These are phyloP conservation scores for Coix lacrymajobi DNA, from an alignment of 176 grass and related monocot genomes.

Conservation along the genomic window DNA sequence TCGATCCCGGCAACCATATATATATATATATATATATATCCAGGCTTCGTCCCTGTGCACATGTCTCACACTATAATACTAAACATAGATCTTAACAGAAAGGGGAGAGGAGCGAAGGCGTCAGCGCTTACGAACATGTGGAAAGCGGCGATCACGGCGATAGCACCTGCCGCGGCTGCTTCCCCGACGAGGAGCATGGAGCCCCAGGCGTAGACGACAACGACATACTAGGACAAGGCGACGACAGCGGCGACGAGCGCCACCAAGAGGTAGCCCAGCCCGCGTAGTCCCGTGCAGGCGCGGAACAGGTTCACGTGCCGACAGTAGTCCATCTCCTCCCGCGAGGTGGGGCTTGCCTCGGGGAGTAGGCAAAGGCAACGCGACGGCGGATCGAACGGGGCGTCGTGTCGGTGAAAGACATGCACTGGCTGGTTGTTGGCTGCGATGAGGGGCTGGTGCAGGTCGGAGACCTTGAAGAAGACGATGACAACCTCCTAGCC, in stretches of 20 bases:
- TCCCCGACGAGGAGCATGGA: constrained; percentile 34
- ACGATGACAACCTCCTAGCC: too few species aligned
- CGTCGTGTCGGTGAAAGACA: neutral
- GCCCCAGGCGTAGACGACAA: constrained; percentile 70
- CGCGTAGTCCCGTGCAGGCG: constrained; percentile 45
- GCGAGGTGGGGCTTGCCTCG: neutral
- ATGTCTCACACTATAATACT: neutral
- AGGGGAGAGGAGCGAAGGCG: neutral
- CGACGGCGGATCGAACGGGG: neutral
- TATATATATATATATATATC: too few species aligned
- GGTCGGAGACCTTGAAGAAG: too few species aligned
- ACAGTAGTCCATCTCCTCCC: constrained; percentile 49
- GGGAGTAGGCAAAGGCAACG: neutral
- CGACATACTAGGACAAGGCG: constrained; percentile 71
- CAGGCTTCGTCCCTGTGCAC: too few species aligned
- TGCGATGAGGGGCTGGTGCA: too few species aligned
- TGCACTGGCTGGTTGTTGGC: neutral
- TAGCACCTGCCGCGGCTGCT: constrained; percentile 20
- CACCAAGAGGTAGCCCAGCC: constrained; percentile 72
- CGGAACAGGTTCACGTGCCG: constrained; percentile 58
- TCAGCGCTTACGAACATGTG: constrained; percentile 54
- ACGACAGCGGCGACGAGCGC: constrained; percentile 54
- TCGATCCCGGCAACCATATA: too few species aligned
- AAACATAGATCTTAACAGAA: neutral
- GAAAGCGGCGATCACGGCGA: constrained; percentile 45